These are phyloP conservation scores for Balakata baccata DNA, from an alignment of 345 rosid genomes.

Conservation along the genomic window DNA sequence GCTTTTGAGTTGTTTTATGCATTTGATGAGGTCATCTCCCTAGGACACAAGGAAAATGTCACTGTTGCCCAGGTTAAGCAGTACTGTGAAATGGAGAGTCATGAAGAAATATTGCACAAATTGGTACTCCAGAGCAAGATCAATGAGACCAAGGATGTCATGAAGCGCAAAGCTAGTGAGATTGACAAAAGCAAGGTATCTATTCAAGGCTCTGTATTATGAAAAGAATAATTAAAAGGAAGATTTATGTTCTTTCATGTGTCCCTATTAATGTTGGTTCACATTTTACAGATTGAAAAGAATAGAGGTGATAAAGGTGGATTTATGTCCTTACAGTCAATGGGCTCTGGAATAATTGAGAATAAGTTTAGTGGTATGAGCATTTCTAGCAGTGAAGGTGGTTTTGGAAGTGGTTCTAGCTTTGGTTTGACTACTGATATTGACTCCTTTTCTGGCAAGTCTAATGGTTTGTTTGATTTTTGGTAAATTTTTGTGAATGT, in stretches of 20 bases:
- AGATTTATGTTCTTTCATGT: not conserved
- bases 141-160: slow-evolving; percentile 92
- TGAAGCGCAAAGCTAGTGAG: slow-evolving; percentile 98
- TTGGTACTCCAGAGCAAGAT: slow-evolving; percentile 94
- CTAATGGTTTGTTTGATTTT: slow-evolving; percentile 59
- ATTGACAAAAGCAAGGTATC: slow-evolving; percentile 98
- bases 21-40: slow-evolving; percentile 97
- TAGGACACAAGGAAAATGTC: slow-evolving; percentile 98
- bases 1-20: slow-evolving; percentile 93
- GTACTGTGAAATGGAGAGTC: slow-evolving; percentile 99
- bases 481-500: not conserved
- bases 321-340: slow-evolving; percentile 71
- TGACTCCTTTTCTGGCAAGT: slow-evolving; percentile 69
- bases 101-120: slow-evolving; percentile 96
- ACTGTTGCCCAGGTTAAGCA: slow-evolving; percentile 96
- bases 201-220: not conserved
- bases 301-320: slow-evolving; percentile 86
- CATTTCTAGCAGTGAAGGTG: slow-evolving; percentile 71
- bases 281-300: slow-evolving; percentile 73
- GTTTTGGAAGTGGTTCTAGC: slow-evolving; percentile 82
- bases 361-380: slow-evolving; percentile 75
- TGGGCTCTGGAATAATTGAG: slow-evolving; percentile 95
- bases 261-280: slow-evolving; percentile 17
- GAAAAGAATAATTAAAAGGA: not conserved
- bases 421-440: slow-evolving; percentile 69